A percentile compares a stretch with the other conserved stretches of the same genome.
Conservation (phyloP, 225 moss, liverwort and hornwort species). For the Bryum argenteum region DNA sequence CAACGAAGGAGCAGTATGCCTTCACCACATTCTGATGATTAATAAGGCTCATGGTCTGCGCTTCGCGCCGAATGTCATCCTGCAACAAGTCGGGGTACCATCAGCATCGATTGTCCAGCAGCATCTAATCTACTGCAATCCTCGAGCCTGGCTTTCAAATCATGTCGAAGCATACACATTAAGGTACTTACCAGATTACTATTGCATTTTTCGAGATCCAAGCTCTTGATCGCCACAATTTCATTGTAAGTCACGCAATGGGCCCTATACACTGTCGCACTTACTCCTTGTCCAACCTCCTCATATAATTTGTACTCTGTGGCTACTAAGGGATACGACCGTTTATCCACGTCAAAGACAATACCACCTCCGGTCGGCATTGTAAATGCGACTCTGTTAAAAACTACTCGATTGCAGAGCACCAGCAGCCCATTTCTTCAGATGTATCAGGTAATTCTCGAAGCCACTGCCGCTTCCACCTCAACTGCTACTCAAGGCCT, state of each 20-base stretch:
- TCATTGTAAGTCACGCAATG: conserved; percentile 74
- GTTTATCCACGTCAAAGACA: conserved; percentile 58
- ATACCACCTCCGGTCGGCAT: conserved; percentile 54
- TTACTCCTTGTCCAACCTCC: conserved; percentile 97
- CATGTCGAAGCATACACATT: conserved; percentile 14
- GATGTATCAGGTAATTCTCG: conserved; percentile 15
- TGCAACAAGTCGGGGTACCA: conserved; percentile 39
- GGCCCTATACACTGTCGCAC: conserved; percentile 93
- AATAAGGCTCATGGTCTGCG: conserved; percentile 95
- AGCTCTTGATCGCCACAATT: conserved; percentile 90
- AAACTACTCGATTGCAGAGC: conserved; percentile 32
- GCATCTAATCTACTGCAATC: conserved; percentile 17
- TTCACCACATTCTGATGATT: conserved; percentile 95
- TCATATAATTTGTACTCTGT: conserved; percentile 83
- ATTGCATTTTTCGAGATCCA: conserved; percentile 98
- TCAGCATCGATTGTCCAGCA: conserved; percentile 28
- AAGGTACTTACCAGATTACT: conserved; percentile 74
- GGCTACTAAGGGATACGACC: conserved; percentile 64
- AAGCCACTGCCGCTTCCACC: conserved; percentile 26
- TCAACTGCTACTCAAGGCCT: conserved; percentile 7
- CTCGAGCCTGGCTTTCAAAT: conserved; percentile 19
- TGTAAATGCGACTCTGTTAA: conserved; percentile 32
- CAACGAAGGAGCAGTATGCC: conserved; percentile 95
- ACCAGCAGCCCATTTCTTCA: conserved; percentile 34
- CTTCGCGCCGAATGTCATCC: conserved; percentile 97